phyloP scores from a whole-genome alignment of 78 protist species.

The Monosiga brevicollis region DNA sequence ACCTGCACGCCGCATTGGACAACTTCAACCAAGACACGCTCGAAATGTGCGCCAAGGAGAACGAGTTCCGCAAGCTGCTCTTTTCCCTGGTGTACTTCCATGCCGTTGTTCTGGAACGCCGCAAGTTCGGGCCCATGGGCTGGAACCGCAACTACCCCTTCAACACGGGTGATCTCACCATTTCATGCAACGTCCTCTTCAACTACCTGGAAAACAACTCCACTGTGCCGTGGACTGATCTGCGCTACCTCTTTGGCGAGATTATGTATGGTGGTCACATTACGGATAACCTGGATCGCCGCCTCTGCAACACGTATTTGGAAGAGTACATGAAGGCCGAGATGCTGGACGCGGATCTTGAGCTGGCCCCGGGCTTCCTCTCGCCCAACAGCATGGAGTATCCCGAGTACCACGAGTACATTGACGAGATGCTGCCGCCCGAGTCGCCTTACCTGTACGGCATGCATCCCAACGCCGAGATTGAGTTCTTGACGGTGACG shows the following conservation, averaged over 20 bases:
- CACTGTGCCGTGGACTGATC: constrained; percentile 81
- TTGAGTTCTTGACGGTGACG: constrained; percentile 42
- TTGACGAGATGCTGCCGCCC: constrained; percentile 47
- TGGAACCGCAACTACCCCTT: constrained; percentile 81
- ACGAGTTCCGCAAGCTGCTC: constrained; percentile 53
- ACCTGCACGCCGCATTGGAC: constrained; percentile 42
- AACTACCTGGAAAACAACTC: constrained; percentile 64
- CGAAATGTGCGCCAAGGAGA: constrained; percentile 41
- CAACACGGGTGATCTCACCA: constrained; percentile 74
- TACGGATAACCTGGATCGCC: constrained; percentile 76
- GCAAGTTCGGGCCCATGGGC: constrained; percentile 84
- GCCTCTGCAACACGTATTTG: constrained; percentile 62
- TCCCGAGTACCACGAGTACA: constrained; percentile 45
- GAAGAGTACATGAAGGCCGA: constrained; percentile 33
- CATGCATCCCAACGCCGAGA: constrained; percentile 83
- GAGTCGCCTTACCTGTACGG: constrained; percentile 78
- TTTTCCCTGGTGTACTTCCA: constrained; percentile 84
- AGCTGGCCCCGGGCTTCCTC: constrained; percentile 47
- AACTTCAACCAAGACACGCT: constrained; percentile 38
- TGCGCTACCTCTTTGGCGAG: constrained; percentile 83
- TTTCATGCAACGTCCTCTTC: constrained; percentile 46
- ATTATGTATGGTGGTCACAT: constrained; percentile 92
- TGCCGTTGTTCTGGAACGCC: constrained; percentile 72
- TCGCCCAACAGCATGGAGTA: constrained; percentile 19
- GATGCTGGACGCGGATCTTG: constrained; percentile 29